Percentiles rank a stretch among this genome's conserved stretches.
These are phyloP conservation scores for Coniophora puteana DNA, from an alignment of 1,284 basidiomycete genomes.

Conservation along the genomic window DNA sequence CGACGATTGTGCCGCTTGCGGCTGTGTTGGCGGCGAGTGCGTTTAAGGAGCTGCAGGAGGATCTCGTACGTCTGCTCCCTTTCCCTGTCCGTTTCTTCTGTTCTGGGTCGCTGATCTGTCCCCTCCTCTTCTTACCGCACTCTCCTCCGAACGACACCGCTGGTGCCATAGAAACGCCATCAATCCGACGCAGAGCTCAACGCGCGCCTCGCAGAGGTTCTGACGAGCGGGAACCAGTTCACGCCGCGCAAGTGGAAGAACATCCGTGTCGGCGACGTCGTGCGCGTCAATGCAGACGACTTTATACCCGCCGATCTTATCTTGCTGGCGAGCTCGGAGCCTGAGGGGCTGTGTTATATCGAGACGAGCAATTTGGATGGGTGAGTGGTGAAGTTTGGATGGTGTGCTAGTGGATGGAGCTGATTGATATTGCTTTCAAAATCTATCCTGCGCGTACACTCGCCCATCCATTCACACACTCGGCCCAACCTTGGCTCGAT, in stretches of 20 bases:
- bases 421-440: too few relatives aligned
- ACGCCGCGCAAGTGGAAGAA: constrained; percentile 83
- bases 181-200: constrained; percentile 94
- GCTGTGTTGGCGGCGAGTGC: constrained; percentile 94
- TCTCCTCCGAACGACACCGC: constrained; percentile 4
- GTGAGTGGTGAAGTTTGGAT: constrained; percentile 43
- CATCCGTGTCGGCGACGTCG: constrained; percentile 88
- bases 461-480: too few relatives aligned
- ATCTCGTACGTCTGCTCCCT: constrained; percentile 54
- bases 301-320: constrained; percentile 97
- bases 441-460: too few relatives aligned
- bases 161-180: constrained; percentile 89
- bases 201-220: constrained; percentile 76
- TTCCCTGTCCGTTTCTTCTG: too few relatives aligned
- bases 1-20: constrained; percentile 90
- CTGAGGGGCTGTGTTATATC: constrained; percentile 96
- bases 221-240: constrained; percentile 67
- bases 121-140: not conserved
- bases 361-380: constrained; percentile 98
- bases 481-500: not conserved
- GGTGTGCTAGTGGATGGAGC: too few relatives aligned
- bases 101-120: too few relatives aligned
- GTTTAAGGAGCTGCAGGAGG: constrained; percentile 95
- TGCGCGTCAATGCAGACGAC: constrained; percentile 88
- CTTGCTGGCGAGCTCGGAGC: constrained; percentile 87